Evolutionary conservation across 176 grass and related monocot genomes (phyloP), one percentile per base, ranked within the genome.

Genomic region (Rhipidocladum racemiflorum): DNA sequence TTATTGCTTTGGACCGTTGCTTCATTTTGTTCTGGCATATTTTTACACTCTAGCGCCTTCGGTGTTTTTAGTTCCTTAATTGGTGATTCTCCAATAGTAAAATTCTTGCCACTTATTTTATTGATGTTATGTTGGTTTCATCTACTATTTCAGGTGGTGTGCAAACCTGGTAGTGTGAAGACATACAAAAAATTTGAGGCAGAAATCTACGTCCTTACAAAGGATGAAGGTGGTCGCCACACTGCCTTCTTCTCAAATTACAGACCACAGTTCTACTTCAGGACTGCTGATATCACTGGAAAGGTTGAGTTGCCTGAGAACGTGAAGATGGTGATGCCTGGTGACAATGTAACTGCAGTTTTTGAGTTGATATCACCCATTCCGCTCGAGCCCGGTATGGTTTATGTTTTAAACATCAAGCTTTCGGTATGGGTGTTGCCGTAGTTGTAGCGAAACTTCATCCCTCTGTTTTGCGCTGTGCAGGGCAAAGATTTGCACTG

Each of bases 401-500:
- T 1, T 69, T 2, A 4, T 17, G 71, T 46, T 60, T 57, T 12
- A 2, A 3, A 17, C 43, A 21, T 51, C 0, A 3, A 44, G 21
- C 51, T 70, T 43, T 2, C 25, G 15, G n/a, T 36, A 21, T 38
- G 0, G 0, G 20, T 6, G 4, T 5, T 27, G 1, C 24, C 46
- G 2, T 60, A 25, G 53, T 15, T 18, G 9, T n/a, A 14, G 4
- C 9, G 45, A 17, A 32, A 70, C 40, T 24, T 49, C 6, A 45
- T 50, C 21, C 7, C 23, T 56, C 28, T 38, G 14, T 48, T 20
- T 15, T 57, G 13, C 53, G 45, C 36, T 28, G 28, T 76, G 70
- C 83, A 99, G 96, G 96, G 9, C 96, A 95, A 95, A 99, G 96
- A 93, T 99, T 99, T 77, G 92, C 92, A 1, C 51, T 99, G 27